Evolutionary conservation across 768 basidiomycete genomes (phyloP).

Genomic region (Naganishia vaughanmartiniae): DNA sequence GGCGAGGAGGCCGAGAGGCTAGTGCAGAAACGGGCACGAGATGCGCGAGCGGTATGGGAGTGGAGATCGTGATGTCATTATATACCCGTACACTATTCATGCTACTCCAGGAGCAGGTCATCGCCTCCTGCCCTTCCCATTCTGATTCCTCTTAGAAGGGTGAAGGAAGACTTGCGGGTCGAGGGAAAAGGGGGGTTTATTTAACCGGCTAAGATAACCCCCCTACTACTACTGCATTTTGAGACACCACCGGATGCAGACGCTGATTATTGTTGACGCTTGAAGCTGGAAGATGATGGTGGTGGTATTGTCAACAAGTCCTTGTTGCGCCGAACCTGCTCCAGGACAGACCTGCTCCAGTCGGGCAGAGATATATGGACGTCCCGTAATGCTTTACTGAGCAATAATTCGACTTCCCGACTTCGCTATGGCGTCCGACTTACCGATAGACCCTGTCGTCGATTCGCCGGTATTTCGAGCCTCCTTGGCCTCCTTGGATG

Average conservation of each 20-base stretch:
- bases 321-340: neutral
- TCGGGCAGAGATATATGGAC: neutral
- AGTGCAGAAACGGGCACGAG: conserved; percentile 62
- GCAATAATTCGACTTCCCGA: neutral
- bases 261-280: too few relatives aligned
- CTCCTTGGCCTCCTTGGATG: conserved; percentile 21
- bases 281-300: too few relatives aligned
- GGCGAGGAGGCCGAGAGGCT: conserved; percentile 63
- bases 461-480: conserved; percentile 31
- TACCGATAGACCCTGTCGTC: conserved; percentile 17
- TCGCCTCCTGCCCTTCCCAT: too few relatives aligned
- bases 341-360: neutral
- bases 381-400: neutral
- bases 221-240: too few relatives aligned
- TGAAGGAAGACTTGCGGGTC: too few relatives aligned
- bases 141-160: too few relatives aligned
- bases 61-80: conserved; percentile 33
- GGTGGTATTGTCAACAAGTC: too few relatives aligned
- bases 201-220: too few relatives aligned
- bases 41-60: conserved; percentile 57
- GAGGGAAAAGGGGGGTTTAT: too few relatives aligned
- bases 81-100: neutral
- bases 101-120: too few relatives aligned
- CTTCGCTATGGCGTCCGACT: neutral
- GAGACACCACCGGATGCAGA: too few relatives aligned